These are phyloP conservation scores for Solanum medicagineum DNA, from an alignment of 257 asterid species.

Conservation along the genomic window DNA sequence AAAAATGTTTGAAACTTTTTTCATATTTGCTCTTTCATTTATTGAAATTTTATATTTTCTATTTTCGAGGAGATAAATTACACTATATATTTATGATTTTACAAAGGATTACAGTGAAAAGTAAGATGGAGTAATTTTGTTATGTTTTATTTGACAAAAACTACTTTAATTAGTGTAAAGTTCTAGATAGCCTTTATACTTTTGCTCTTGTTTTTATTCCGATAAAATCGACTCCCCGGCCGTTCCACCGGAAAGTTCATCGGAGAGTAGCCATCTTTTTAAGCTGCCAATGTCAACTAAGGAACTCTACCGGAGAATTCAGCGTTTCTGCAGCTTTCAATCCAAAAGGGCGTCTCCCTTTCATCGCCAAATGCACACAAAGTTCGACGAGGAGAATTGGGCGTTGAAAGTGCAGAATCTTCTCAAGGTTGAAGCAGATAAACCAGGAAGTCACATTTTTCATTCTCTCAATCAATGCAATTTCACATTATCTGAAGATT, in stretches of 20 bases:
- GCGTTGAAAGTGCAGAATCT: conserved; percentile 45
- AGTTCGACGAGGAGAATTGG: not conserved
- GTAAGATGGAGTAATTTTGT: too few relatives aligned
- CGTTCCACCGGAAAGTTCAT: not conserved
- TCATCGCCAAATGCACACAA: not conserved
- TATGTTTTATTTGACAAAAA: too few relatives aligned
- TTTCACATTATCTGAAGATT: conserved; percentile 30
- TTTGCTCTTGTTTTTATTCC: not conserved
- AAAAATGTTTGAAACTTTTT: too few relatives aligned
- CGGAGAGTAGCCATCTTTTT: not conserved
- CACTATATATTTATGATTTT: too few relatives aligned
- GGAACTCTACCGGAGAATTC: not conserved
- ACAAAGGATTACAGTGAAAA: too few relatives aligned
- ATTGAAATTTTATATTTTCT: too few relatives aligned
- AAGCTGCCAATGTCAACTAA: not conserved
- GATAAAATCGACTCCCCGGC: not conserved
- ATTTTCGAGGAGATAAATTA: too few relatives aligned
- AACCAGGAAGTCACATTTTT: conserved; percentile 22
- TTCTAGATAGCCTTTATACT: too few relatives aligned
- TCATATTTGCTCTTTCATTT: too few relatives aligned
- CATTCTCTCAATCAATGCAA: conserved; percentile 25
- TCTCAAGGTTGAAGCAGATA: conserved; percentile 26
- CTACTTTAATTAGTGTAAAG: too few relatives aligned
- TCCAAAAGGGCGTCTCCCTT: not conserved
- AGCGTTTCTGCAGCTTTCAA: not conserved